Percentiles rank a stretch among this genome's conserved stretches.
Conservation (phyloP, 108 stramenopile species). For the Cyclotella choctawhatcheeana region DNA sequence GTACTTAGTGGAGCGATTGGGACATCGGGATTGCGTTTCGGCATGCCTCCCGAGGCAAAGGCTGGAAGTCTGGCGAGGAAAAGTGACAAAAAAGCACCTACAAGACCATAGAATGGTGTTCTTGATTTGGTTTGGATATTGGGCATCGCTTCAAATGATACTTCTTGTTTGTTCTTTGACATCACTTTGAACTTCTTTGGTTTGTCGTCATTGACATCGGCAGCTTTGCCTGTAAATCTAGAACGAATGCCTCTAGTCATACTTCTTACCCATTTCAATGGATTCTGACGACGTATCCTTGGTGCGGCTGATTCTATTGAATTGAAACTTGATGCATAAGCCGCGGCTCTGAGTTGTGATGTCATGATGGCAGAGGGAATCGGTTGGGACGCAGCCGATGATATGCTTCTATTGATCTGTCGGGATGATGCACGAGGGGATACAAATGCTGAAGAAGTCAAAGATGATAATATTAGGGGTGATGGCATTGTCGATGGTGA, state of each 20-base stretch:
- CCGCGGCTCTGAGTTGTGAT: background rate
- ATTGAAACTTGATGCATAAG: background rate
- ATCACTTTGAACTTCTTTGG: conserved; percentile 5
- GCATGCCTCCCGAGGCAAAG: conserved; percentile 31
- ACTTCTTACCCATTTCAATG: conserved; percentile 26
- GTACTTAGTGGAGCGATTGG: conserved; percentile 41
- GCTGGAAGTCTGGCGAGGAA: conserved; percentile 17
- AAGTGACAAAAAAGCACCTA: conserved; percentile 23
- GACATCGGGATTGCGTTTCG: conserved; percentile 38
- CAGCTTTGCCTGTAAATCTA: conserved; percentile 4
- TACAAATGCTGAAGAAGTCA: conserved; percentile 1
- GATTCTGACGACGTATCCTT: conserved; percentile 9
- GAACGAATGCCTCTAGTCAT: conserved; percentile 19
- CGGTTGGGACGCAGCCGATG: too few species aligned
- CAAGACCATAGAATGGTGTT: conserved; percentile 10
- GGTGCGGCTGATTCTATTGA: background rate
- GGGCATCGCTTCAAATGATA: background rate
- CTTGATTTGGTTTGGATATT: conserved; percentile 11
- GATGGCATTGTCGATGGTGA: conserved; percentile 4
- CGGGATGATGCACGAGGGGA: too few species aligned
- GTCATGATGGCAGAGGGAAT: background rate
- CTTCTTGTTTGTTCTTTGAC: conserved; percentile 4
- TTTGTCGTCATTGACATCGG: background rate
- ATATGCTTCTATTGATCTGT: too few species aligned
- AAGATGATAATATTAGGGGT: too few species aligned